phyloP scores from a whole-genome alignment of 768 basidiomycete genomes.

The Suillus lakei region DNA sequence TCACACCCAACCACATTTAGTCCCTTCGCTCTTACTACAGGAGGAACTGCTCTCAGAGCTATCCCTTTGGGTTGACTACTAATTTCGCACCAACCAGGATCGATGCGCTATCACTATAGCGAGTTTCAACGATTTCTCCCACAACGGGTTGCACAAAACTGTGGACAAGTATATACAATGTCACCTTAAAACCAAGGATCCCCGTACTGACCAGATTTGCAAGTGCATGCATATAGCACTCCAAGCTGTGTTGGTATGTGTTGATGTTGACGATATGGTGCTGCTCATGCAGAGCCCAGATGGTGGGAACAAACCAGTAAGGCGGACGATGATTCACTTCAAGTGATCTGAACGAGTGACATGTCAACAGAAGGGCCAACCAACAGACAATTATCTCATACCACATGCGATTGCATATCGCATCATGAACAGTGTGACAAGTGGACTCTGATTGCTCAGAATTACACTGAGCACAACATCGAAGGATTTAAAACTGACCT shows the following conservation, averaged over 20 bases:
- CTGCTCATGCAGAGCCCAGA: neutral
- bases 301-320: neutral
- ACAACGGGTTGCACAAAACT: neutral
- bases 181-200: neutral
- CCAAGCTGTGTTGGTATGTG: neutral
- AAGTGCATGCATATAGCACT: neutral
- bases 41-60: no score
- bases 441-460: neutral
- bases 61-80: no score
- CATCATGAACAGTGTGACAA: neutral
- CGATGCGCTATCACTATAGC: no score
- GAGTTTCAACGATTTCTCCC: no score
- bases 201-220: neutral
- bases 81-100: no score
- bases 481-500: neutral
- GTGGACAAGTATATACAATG: neutral
- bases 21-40: no score
- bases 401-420: neutral
- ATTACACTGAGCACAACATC: neutral
- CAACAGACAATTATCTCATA: neutral
- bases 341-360: neutral
- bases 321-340: neutral
- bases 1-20: no score
- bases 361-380: neutral
- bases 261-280: neutral